A percentile compares a stretch with the other conserved stretches of the same genome.
Evolutionary conservation across 1,284 basidiomycete genomes (phyloP).

Genomic region (Agaricales sp.): DNA sequence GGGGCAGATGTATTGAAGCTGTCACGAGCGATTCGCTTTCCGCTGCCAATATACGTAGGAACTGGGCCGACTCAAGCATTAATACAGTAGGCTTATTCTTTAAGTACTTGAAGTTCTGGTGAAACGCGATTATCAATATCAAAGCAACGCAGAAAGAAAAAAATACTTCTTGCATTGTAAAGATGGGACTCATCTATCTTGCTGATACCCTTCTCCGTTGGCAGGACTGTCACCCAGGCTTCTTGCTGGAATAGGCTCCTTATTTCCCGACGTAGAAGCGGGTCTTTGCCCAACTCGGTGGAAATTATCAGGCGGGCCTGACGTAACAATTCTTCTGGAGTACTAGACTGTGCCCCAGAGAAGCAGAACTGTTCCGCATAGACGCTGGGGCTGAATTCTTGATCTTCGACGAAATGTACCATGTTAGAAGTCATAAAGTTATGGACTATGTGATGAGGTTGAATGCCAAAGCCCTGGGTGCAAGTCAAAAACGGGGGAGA

Average conservation of each 20-base stretch:
- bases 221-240: conserved; percentile 75
- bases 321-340: conserved; percentile 55
- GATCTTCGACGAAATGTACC: conserved; percentile 69
- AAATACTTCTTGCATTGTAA: conserved; percentile 60
- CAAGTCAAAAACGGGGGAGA: conserved; percentile 8
- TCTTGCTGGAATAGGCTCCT: conserved; percentile 71
- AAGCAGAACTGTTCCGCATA: conserved; percentile 76
- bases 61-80: conserved; percentile 70
- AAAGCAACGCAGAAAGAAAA: not conserved
- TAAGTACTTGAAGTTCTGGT: conserved; percentile 93
- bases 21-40: conserved; percentile 84
- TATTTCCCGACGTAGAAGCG: conserved; percentile 75
- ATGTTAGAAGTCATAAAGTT: conserved; percentile 60
- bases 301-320: conserved; percentile 81
- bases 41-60: conserved; percentile 86
- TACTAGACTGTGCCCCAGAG: conserved; percentile 45
- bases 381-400: conserved; percentile 59
- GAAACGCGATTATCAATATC: conserved; percentile 9
- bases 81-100: conserved; percentile 70
- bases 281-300: conserved; percentile 91
- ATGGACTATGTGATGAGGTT: conserved; percentile 68
- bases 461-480: conserved; percentile 67
- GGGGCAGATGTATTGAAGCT: conserved; percentile 63
- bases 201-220: conserved; percentile 84
- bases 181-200: conserved; percentile 89